Evolutionary conservation across 768 basidiomycete genomes (phyloP), one percentile per base, ranked within the genome.

Genomic region (Naganishia vishniacii): DNA sequence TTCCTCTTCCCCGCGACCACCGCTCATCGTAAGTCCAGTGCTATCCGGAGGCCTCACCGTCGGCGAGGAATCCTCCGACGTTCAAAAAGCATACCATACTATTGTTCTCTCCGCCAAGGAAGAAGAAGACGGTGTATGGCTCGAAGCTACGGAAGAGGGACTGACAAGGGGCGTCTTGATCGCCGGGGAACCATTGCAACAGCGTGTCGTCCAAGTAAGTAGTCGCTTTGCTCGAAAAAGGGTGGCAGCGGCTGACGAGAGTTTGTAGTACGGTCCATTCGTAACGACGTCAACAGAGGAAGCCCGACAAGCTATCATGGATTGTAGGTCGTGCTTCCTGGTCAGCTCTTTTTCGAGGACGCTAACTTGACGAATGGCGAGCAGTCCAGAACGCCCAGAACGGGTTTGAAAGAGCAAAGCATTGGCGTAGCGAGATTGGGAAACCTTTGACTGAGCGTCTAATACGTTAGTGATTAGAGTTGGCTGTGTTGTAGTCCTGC

Each of bases 391-490:
- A 79, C 44, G 88, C 85, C 37, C 78, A 71, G 69, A 95, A 97
- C 72, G 94, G 94, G 4, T 97, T 97, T 75, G 94, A 97, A 78
- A 86, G 85, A 68, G 92, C 86, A 7, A 86, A 85, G 67, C 85
- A 81, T 16, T 98, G 93, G 94, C 83, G 86, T 78, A 90, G 88
- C 71, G 81, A 86, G 73, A 91, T 92, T 70, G 91, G 71, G 6
- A 69, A 70, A 62, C 64, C 32, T 13, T 32, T 72, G 61, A 72
- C 70, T 25, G 23, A 60, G 8, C 53, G 53, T 41, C 13, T 25
- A 34, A 23, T 26, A 4, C 53, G 53, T 3, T 56, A 56, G 53
- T 18, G 53, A 12, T 18, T 44, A 44, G 28, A 6, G n/a, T n/a
- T n/a, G n/a, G n/a, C n/a, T n/a, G n/a, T 34, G 18, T 32, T 34